phyloP scores from a whole-genome alignment of 73 alveolate species.

The Breviolum minutum region DNA sequence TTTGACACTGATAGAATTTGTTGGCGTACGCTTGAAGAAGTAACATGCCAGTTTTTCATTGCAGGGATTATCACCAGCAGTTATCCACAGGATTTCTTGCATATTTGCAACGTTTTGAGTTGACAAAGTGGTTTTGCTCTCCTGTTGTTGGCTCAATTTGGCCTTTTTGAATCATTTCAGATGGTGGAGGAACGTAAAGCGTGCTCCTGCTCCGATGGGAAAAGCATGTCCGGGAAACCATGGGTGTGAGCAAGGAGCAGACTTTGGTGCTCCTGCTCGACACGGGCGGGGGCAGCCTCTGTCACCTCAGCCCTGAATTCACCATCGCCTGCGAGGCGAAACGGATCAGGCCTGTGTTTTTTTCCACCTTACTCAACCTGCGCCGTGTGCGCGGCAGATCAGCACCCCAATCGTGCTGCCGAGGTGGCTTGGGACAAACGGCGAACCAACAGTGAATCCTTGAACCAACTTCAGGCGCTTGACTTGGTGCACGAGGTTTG shows the following conservation, averaged over 20 bases:
- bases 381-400: background rate
- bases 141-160: no score
- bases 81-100: no score
- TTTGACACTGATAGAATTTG: no score
- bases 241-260: background rate
- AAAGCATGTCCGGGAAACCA: background rate
- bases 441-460: background rate
- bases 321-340: background rate
- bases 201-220: background rate
- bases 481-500: background rate
- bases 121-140: no score
- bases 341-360: background rate
- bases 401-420: background rate
- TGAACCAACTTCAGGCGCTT: background rate
- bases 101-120: no score
- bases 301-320: constrained; percentile 8
- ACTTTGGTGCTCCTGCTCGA: background rate
- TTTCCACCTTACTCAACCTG: background rate
- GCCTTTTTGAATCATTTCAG: no score
- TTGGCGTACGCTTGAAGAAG: no score
- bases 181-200: no score
- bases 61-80: no score
- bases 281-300: background rate
- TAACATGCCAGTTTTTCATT: no score
- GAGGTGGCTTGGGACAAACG: background rate